Percentiles rank a stretch among this genome's conserved stretches.
Evolutionary conservation across 2,329 filamentous ascomycete species (phyloP).

Genomic region (Claviceps pazoutovae): DNA sequence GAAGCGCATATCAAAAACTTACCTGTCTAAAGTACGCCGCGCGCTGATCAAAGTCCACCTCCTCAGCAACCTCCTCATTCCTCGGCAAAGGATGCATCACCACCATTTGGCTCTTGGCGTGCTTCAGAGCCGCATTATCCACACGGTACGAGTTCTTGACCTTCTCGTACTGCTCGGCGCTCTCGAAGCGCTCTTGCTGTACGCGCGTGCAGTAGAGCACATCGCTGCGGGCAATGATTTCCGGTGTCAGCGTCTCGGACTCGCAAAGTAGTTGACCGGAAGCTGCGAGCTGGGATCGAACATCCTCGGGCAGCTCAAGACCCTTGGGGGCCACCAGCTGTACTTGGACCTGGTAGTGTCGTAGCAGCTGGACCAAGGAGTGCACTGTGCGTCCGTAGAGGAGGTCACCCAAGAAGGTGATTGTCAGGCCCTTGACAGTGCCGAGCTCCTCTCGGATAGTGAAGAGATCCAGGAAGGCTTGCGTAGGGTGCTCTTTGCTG

Average conservation of each 20-base stretch:
- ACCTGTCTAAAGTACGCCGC: slow-evolving; percentile 99
- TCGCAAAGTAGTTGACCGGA: slow-evolving; percentile 69
- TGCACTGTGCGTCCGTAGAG: slow-evolving; percentile 90
- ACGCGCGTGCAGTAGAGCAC: slow-evolving; percentile 95
- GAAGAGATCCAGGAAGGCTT: slow-evolving; percentile 94
- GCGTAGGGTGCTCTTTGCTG: slow-evolving; percentile 88
- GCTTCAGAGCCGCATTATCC: slow-evolving; percentile 77
- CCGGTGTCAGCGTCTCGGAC: slow-evolving; percentile 65
- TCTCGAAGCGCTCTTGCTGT: slow-evolving; percentile 91
- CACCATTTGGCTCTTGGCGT: slow-evolving; percentile 85
- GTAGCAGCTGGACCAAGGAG: slow-evolving; percentile 84
- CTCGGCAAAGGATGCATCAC: slow-evolving; percentile 91
- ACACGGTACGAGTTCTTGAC: slow-evolving; percentile 84
- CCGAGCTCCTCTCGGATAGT: slow-evolving; percentile 96
- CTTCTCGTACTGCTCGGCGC: slow-evolving; percentile 63
- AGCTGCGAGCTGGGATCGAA: slow-evolving; percentile 55
- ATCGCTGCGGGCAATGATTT: slow-evolving; percentile 75
- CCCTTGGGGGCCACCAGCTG: slow-evolving; percentile 79
- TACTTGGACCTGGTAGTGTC: slow-evolving; percentile 88
- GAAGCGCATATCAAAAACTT: slow-evolving; percentile 27
- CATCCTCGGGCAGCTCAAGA: slow-evolving; percentile 60
- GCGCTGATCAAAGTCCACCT: slow-evolving; percentile 93
- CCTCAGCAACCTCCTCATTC: slow-evolving; percentile 84
- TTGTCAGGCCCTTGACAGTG: slow-evolving; percentile 86
- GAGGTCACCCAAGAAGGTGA: slow-evolving; percentile 91